phyloP scores from a whole-genome alignment of 768 basidiomycete species.

The Naganishia onofrii region DNA sequence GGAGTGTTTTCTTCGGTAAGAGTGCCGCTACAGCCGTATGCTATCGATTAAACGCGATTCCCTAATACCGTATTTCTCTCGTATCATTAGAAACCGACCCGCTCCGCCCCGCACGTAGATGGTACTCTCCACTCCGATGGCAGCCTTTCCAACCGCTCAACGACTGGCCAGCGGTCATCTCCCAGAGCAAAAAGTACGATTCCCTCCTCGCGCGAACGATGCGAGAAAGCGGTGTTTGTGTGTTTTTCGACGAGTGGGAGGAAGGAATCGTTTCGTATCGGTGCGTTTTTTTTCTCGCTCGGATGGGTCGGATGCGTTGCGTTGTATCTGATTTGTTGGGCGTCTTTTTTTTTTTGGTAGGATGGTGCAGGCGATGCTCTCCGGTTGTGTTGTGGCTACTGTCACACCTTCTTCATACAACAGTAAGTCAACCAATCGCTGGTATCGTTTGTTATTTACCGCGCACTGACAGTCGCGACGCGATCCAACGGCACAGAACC shows the following conservation, averaged over 20 bases:
- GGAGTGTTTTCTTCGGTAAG: slow-evolving; percentile 16
- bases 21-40: no score
- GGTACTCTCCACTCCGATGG: not conserved
- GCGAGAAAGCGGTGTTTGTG: slow-evolving; percentile 16
- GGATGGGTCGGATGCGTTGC: no score
- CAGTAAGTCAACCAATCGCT: slow-evolving; percentile 27
- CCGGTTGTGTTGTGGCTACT: slow-evolving; percentile 37
- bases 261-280: not conserved
- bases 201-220: not conserved
- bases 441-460: not conserved
- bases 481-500: slow-evolving; percentile 22
- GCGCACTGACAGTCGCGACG: not conserved
- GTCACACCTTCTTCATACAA: slow-evolving; percentile 32
- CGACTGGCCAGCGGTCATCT: not conserved
- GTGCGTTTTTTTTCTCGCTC: no score
- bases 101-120: not conserved
- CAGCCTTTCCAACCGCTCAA: no score
- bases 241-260: slow-evolving; percentile 6
- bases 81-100: not conserved
- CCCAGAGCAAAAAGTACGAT: not conserved
- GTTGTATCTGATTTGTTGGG: no score
- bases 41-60: not conserved
- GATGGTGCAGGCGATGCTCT: slow-evolving; percentile 36
- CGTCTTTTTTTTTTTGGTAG: no score
- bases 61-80: no score